Evolutionary conservation across 148 eudicot species (phyloP).

Genomic region (Pouteria glomerata): DNA sequence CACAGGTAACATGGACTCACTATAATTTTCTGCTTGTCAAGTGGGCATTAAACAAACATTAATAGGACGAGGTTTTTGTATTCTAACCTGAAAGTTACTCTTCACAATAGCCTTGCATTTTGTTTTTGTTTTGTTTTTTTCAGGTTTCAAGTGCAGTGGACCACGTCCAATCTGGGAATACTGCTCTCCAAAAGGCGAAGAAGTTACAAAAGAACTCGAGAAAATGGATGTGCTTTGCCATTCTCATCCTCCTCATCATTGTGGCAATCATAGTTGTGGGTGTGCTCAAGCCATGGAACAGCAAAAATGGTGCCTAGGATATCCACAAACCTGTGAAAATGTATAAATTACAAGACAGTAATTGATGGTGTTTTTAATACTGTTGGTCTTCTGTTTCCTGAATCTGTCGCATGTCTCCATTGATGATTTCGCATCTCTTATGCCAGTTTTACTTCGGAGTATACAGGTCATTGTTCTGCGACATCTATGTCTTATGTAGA

Average conservation of each 20-base stretch:
- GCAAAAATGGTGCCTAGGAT: slow-evolving; percentile 48
- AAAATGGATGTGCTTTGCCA: slow-evolving; percentile 91
- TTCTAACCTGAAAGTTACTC: not conserved
- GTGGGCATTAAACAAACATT: not conserved
- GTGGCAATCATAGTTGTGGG: slow-evolving; percentile 54
- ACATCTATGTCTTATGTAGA: too few relatives aligned
- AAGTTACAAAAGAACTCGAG: slow-evolving; percentile 68
- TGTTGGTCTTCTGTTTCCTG: not conserved
- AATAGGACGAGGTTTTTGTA: not conserved
- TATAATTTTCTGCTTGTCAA: not conserved
- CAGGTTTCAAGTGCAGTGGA: slow-evolving; percentile 82
- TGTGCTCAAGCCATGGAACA: slow-evolving; percentile 81
- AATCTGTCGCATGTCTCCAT: not conserved
- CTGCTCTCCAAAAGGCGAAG: slow-evolving; percentile 68
- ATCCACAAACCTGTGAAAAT: not conserved
- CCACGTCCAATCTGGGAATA: slow-evolving; percentile 78
- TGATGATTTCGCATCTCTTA: too few relatives aligned
- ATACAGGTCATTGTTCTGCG: too few relatives aligned
- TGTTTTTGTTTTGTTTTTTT: not conserved
- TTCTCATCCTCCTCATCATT: slow-evolving; percentile 59
- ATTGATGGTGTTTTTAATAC: not conserved
- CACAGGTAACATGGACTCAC: slow-evolving; percentile 48
- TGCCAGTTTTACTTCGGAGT: too few relatives aligned
- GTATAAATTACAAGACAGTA: not conserved
- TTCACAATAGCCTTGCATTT: too few relatives aligned